phyloP scores from a whole-genome alignment of 768 basidiomycete genomes.

The Multifurca ochricompacta region DNA sequence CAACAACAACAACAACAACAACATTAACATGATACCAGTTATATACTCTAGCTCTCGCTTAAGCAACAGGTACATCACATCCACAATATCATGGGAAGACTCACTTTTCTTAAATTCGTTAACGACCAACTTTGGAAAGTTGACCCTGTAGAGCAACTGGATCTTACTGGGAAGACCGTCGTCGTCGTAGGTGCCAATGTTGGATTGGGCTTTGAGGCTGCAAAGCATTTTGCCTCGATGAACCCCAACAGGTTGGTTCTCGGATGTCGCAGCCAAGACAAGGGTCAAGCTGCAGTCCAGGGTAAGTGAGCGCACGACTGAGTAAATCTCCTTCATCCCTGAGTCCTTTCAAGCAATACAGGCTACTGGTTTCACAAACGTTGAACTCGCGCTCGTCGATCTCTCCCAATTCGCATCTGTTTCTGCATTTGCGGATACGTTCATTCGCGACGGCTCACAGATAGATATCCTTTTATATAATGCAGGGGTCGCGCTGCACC shows the following conservation, averaged over 20 bases:
- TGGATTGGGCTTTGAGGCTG: conserved; percentile 18
- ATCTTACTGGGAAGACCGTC: conserved; percentile 20
- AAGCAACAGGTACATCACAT: no score
- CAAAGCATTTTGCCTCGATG: conserved; percentile 20
- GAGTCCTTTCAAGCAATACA: conserved; percentile 5
- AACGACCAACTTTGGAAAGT: conserved; percentile 5
- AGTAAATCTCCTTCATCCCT: not conserved
- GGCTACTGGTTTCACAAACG: conserved; percentile 12
- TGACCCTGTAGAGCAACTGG: conserved; percentile 1
- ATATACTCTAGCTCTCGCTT: no score
- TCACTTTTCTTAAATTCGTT: not conserved
- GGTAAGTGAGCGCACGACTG: conserved; percentile 1
- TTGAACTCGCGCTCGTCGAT: conserved; percentile 23
- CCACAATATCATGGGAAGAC: conserved; percentile 12
- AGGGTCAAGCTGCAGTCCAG: conserved; percentile 10
- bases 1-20: no score
- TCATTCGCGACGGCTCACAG: conserved; percentile 21
- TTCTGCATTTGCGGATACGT: conserved; percentile 22
- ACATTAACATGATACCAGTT: no score
- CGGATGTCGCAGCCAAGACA: conserved; percentile 9
- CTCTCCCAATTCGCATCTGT: conserved; percentile 25
- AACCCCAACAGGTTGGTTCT: conserved; percentile 16
- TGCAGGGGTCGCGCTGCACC: conserved; percentile 20
- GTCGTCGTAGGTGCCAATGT: conserved; percentile 20
- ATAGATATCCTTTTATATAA: conserved; percentile 28